Evolutionary conservation across 139 green algal genomes (phyloP), one percentile per base, ranked within the genome.

Genomic region (Chlorella sorokiniana): DNA sequence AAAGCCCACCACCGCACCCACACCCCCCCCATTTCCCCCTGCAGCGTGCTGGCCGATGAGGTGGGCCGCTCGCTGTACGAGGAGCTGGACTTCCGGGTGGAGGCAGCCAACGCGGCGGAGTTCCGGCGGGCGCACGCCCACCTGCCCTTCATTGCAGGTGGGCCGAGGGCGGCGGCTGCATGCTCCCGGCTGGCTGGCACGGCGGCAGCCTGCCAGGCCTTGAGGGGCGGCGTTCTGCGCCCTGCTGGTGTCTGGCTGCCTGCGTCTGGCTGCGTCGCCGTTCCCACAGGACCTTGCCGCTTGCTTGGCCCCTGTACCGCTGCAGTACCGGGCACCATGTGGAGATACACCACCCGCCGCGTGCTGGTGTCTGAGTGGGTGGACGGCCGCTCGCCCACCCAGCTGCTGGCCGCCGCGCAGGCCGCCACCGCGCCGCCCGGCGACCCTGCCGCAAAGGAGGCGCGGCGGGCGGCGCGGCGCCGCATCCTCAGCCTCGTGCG

Each of bases 321-420:
- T 54, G 37, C 73, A 79, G 73, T 79, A 25, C 73, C 73, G 18
- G 73, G 73, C 73, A 79, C 54, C 27, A 79, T 79, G 38, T 79
- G 73, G 73, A 52, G 73, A 23, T 79, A 79, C 54, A 79, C 75
- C 75, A 81, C 59, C 25, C 56, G 59, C 1, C 56, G 91, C 8
- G 93, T 98, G 68, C 88, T 99, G 45, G 92, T 89, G 16, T 98
- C 97, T 91, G 93, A 98, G 85, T 99, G 96, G 95, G 95, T 99
- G 45, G 95, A 99, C 42, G 96, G 96, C 16, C 86, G 95, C 29
- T 98, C 78, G 40, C 84, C 84, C 59, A 54, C 70, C n/a, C 78
- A 85, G 70, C 70, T 88, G 25, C 63, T 88, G 52, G n/a, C 63
- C 7, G 75, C 65, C 0, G 81, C 59, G 2, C 41, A 71, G 69